These are phyloP conservation scores for Flaveria ramosissima DNA, from an alignment of 129 eudicot species.

Conservation along the genomic window DNA sequence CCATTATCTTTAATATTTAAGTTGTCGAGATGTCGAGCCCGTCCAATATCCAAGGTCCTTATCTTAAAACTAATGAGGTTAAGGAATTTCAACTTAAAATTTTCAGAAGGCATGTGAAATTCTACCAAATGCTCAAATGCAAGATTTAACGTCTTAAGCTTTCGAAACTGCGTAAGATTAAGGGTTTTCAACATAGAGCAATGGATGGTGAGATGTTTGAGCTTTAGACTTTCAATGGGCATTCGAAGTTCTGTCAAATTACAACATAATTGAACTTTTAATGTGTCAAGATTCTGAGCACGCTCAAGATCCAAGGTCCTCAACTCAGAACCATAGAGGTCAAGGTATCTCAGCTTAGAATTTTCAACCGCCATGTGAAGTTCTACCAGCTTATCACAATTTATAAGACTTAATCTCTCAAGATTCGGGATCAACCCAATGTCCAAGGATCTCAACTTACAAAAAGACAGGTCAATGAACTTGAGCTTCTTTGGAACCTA, in stretches of 20 bases:
- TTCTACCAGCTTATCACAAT: no score
- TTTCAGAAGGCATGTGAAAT: neutral
- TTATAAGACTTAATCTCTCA: no score
- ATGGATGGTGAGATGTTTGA: neutral
- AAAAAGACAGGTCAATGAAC: neutral
- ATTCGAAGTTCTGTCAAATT: conserved; percentile 13
- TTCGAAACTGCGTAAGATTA: neutral
- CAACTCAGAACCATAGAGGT: no score
- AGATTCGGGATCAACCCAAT: neutral
- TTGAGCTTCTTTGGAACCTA: neutral
- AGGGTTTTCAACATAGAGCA: neutral
- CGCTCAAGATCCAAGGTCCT: no score
- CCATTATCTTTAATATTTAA: no score
- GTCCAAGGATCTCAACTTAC: neutral
- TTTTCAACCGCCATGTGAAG: no score
- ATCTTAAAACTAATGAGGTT: neutral
- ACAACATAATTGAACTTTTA: neutral
- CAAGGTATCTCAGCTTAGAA: no score
- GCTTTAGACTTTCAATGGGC: neutral
- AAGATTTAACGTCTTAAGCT: neutral
- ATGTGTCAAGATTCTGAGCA: no score
- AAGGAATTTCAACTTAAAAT: neutral
- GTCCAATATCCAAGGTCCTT: neutral
- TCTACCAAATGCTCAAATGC: neutral
- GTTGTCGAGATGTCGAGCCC: no score